Evolutionary conservation across 331 rosid species (phyloP).

Genomic region (Phaseolus coccineus): DNA sequence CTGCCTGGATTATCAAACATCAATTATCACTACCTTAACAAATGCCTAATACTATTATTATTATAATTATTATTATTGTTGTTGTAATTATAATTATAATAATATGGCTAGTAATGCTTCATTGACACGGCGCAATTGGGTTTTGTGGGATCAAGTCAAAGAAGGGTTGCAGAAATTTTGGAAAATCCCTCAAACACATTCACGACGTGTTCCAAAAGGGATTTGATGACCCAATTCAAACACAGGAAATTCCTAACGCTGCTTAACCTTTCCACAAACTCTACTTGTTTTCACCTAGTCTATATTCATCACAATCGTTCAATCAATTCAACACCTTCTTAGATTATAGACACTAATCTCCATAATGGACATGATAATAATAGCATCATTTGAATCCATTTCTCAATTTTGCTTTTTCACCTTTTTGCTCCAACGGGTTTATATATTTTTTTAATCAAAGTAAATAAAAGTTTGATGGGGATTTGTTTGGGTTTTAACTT

Average conservation of each 20-base stretch:
- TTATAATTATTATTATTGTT: not conserved
- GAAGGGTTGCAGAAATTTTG: slow-evolving; percentile 47
- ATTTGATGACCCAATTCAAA: slow-evolving; percentile 47
- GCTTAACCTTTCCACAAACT: slow-evolving; percentile 30
- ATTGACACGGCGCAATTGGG: slow-evolving; percentile 50
- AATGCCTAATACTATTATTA: slow-evolving; percentile 25
- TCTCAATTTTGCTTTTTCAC: slow-evolving; percentile 1
- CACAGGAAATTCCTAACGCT: slow-evolving; percentile 42
- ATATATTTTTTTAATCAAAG: slow-evolving; percentile 4
- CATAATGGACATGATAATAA: slow-evolving; percentile 28
- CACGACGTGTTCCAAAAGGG: slow-evolving; percentile 48
- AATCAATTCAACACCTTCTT: slow-evolving; percentile 21
- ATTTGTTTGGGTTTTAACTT: slow-evolving; percentile 37
- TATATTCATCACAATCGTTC: slow-evolving; percentile 20
- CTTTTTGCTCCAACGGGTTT: slow-evolving; percentile 31
- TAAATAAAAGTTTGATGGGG: not conserved
- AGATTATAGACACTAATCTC: slow-evolving; percentile 33
- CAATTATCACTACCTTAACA: slow-evolving; percentile 41
- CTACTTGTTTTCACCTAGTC: slow-evolving; percentile 13
- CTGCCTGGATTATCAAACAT: slow-evolving; percentile 47
- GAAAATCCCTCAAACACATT: slow-evolving; percentile 21
- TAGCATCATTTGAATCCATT: slow-evolving; percentile 36
- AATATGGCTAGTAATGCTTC: slow-evolving; percentile 38
- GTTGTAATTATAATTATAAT: slow-evolving; percentile 9
- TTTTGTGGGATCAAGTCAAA: slow-evolving; percentile 49